These are phyloP conservation scores for Lyophyllum decastes DNA, from an alignment of 768 basidiomycete genomes.

Conservation along the genomic window DNA sequence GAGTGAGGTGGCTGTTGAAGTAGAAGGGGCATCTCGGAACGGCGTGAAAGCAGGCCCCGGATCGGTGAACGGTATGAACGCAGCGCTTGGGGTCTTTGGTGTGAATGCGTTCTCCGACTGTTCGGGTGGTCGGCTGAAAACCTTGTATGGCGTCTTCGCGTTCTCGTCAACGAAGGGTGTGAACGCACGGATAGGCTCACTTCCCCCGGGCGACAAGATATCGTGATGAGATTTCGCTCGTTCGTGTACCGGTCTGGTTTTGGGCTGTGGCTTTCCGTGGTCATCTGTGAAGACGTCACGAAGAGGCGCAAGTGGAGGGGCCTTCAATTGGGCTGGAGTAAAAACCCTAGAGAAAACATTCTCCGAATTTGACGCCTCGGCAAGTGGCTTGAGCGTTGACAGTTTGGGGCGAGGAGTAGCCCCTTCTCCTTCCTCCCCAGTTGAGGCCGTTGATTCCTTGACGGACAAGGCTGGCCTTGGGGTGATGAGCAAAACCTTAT, in stretches of 20 bases:
- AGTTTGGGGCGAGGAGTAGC: constrained; percentile 23
- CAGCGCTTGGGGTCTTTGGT: constrained; percentile 40
- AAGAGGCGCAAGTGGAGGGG: constrained; percentile 37
- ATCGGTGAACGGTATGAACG: constrained; percentile 42
- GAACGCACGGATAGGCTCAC: constrained; percentile 30
- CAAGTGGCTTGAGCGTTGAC: constrained; percentile 30
- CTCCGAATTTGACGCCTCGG: constrained; percentile 37
- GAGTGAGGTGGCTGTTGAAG: constrained; percentile 39
- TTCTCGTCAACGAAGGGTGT: constrained; percentile 44
- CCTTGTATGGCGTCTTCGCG: constrained; percentile 56
- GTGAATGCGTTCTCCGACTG: constrained; percentile 47
- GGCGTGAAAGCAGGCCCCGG: constrained; percentile 40
- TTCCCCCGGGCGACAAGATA: constrained; percentile 18
- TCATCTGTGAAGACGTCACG: constrained; percentile 47
- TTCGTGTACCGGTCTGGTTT: constrained; percentile 38
- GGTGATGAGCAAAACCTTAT: constrained; percentile 41
- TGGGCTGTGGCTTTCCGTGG: constrained; percentile 41
- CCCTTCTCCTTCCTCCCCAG: constrained; percentile 33
- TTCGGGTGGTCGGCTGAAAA: constrained; percentile 74
- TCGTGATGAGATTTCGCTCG: constrained; percentile 46
- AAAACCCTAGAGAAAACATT: constrained; percentile 65
- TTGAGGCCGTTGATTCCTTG: constrained; percentile 46
- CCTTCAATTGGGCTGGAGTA: constrained; percentile 53
- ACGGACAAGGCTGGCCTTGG: constrained; percentile 48
- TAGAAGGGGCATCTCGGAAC: constrained; percentile 35